Percentiles rank a stretch among this genome's conserved stretches.
phyloP scores from a whole-genome alignment of 768 basidiomycete species.

The Collybiopsis luxurians region DNA sequence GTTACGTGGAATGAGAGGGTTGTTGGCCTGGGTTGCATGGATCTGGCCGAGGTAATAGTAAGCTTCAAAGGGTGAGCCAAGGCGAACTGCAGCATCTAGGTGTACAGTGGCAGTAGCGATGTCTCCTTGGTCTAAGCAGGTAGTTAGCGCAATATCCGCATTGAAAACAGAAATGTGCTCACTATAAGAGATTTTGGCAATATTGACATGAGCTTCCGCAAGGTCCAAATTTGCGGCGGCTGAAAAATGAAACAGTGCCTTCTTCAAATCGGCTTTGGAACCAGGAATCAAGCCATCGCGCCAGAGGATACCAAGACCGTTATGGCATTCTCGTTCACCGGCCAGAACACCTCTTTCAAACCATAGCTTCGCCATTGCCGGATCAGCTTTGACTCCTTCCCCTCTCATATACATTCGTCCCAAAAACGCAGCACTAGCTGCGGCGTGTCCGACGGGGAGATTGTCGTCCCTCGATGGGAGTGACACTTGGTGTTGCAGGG shows the following conservation, averaged over 20 bases:
- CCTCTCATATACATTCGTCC: constrained; percentile 94
- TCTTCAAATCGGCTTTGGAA: constrained; percentile 58
- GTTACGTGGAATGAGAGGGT: constrained; percentile 38
- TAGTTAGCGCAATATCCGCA: constrained; percentile 6
- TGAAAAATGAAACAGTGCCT: constrained; percentile 65
- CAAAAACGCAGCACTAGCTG: constrained; percentile 81
- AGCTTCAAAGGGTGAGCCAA: constrained; percentile 91
- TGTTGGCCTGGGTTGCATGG: constrained; percentile 57
- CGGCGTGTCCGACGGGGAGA: constrained; percentile 57
- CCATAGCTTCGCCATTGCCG: constrained; percentile 83
- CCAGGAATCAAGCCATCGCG: constrained; percentile 81
- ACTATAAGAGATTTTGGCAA: constrained; percentile 81
- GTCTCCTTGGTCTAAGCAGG: constrained; percentile 63
- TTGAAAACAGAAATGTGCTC: constrained; percentile 14
- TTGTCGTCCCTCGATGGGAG: constrained; percentile 49
- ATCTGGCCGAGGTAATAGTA: constrained; percentile 92
- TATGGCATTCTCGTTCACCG: constrained; percentile 86
- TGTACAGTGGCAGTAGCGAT: constrained; percentile 60
- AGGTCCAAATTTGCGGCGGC: constrained; percentile 85
- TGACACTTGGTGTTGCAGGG: constrained; percentile 41
- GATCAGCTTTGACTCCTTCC: constrained; percentile 83
- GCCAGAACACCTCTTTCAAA: constrained; percentile 82
- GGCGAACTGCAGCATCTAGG: constrained; percentile 82
- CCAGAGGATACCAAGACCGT: constrained; percentile 89
- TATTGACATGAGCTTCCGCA: constrained; percentile 88